A percentile compares a stretch with the other conserved stretches of the same genome.
phyloP scores from a whole-genome alignment of 768 basidiomycete genomes.

The Auricularia sp. region DNA sequence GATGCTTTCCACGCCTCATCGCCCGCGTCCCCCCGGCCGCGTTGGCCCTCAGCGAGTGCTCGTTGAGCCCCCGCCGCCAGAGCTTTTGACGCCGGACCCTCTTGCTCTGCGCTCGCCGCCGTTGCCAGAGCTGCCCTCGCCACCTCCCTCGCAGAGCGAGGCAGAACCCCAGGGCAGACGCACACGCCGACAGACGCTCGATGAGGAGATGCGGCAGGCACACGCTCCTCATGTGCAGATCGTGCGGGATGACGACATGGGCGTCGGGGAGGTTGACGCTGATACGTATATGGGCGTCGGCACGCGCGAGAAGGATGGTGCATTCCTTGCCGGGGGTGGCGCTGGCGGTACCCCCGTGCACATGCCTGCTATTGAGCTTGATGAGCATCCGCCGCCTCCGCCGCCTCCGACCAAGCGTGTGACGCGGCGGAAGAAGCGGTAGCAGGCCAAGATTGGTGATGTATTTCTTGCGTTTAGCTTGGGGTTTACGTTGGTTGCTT shows the following conservation, averaged over 20 bases:
- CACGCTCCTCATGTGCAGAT: background rate
- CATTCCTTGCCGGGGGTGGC: slow-evolving; percentile 68
- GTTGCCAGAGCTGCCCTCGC: background rate
- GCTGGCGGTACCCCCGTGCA: slow-evolving; percentile 56
- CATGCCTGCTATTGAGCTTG: background rate
- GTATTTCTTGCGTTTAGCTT: too few species aligned
- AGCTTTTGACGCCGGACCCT: background rate
- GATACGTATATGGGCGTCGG: slow-evolving; percentile 47
- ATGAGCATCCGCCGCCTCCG: background rate
- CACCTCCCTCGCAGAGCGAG: background rate
- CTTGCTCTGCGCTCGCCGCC: background rate
- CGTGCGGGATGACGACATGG: slow-evolving; percentile 26
- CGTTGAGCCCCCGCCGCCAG: background rate
- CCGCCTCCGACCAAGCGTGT: background rate
- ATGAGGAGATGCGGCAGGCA: slow-evolving; percentile 47
- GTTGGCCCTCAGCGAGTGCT: background rate
- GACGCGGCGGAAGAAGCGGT: background rate
- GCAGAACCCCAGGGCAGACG: background rate
- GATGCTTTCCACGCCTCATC: background rate
- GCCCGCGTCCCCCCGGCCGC: background rate
- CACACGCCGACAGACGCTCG: slow-evolving; percentile 43
- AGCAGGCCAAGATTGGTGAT: background rate
- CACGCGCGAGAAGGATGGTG: slow-evolving; percentile 39
- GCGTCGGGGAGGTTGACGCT: slow-evolving; percentile 27
- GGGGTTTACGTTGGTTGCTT: too few species aligned